Percentiles rank a stretch among this genome's conserved stretches.
phyloP scores from a whole-genome alignment of 192 early-diverging fungal genomes.

The Podila verticillata region DNA sequence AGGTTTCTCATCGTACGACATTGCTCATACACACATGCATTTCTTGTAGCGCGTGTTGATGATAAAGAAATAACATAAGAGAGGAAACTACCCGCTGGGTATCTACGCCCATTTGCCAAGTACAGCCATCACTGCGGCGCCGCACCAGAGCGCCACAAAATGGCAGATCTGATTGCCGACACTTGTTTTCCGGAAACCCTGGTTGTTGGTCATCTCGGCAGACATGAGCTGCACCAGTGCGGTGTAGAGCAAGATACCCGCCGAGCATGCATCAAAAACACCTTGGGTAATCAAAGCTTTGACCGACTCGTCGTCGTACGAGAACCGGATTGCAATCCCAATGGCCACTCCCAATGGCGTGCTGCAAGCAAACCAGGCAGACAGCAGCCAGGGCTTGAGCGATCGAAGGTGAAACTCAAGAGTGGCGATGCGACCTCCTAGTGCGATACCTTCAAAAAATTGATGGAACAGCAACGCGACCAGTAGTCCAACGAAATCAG shows the following conservation, averaged over 20 bases:
- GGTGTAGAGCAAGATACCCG: slow-evolving; percentile 83
- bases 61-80: too few relatives aligned
- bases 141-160: slow-evolving; percentile 69
- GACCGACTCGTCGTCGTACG: slow-evolving; percentile 63
- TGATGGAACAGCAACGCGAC: slow-evolving; percentile 65
- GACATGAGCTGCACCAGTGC: slow-evolving; percentile 77
- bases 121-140: slow-evolving; percentile 75
- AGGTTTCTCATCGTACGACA: too few relatives aligned
- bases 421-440: slow-evolving; percentile 71
- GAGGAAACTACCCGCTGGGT: too few relatives aligned
- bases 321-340: slow-evolving; percentile 70
- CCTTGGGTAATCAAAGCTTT: slow-evolving; percentile 70
- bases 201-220: slow-evolving; percentile 67
- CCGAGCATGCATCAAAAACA: slow-evolving; percentile 76
- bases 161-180: slow-evolving; percentile 58
- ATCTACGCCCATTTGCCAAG: slow-evolving; percentile 68
- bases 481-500: slow-evolving; percentile 67
- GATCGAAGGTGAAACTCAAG: slow-evolving; percentile 37
- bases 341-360: slow-evolving; percentile 84
- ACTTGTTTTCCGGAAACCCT: slow-evolving; percentile 50
- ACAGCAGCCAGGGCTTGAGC: slow-evolving; percentile 58
- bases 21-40: too few relatives aligned
- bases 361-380: slow-evolving; percentile 66
- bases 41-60: too few relatives aligned
- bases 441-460: slow-evolving; percentile 77